Conservation (phyloP, 2,329 filamentous ascomycete genomes). For the Didymella sp. region DNA sequence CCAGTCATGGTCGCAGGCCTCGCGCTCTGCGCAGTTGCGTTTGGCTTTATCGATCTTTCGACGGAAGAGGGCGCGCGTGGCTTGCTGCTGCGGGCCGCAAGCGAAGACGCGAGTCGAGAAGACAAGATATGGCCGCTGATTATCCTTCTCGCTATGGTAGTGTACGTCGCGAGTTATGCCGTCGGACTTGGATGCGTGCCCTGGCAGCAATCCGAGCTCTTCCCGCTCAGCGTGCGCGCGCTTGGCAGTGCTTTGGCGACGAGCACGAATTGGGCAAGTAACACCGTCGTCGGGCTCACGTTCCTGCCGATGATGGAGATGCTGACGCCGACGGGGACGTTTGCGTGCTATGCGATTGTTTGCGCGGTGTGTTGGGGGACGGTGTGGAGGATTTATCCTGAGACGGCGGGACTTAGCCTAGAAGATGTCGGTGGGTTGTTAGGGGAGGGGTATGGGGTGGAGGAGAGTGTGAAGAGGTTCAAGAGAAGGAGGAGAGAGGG, state of each 20-base stretch:
- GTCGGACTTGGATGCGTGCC: slow-evolving; percentile 89
- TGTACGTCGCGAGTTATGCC: slow-evolving; percentile 87
- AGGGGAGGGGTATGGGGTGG: slow-evolving; percentile 73
- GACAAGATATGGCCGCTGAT: slow-evolving; percentile 45
- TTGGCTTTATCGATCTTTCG: slow-evolving; percentile 66
- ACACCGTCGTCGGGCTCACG: slow-evolving; percentile 83
- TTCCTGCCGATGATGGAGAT: slow-evolving; percentile 87
- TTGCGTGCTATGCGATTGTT: slow-evolving; percentile 77
- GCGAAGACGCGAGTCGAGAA: background rate
- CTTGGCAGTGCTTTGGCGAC: slow-evolving; percentile 76
- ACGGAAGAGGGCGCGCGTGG: slow-evolving; percentile 6
- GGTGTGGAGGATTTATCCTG: slow-evolving; percentile 81
- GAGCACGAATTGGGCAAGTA: slow-evolving; percentile 85
- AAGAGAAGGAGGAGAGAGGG: background rate
- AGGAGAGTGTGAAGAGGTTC: slow-evolving; percentile 39
- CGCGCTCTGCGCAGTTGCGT: slow-evolving; percentile 73
- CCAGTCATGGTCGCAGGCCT: slow-evolving; percentile 83
- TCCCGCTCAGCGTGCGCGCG: slow-evolving; percentile 76
- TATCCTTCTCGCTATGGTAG: slow-evolving; percentile 76
- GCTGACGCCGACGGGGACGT: slow-evolving; percentile 77
- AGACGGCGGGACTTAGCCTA: slow-evolving; percentile 80
- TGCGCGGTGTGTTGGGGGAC: slow-evolving; percentile 72
- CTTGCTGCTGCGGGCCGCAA: background rate
- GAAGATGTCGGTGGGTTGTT: slow-evolving; percentile 80
- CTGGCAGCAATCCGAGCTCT: slow-evolving; percentile 94